Conservation (phyloP, 345 rosid species). For the Eucalyptus sideroxylon region DNA sequence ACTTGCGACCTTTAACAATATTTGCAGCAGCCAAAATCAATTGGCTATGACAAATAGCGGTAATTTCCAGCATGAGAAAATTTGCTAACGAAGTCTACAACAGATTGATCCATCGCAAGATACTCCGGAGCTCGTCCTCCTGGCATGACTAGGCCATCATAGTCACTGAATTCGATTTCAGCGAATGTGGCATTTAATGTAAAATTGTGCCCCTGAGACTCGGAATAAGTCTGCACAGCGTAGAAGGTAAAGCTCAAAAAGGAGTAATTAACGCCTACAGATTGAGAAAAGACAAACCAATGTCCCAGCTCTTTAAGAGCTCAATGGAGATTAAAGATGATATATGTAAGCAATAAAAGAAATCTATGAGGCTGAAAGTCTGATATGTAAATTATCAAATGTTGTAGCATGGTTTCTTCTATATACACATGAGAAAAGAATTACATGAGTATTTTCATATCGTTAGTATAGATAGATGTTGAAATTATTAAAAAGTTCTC, state of each 20-base stretch:
- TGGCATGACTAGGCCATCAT: conserved; percentile 70
- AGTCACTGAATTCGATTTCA: conserved; percentile 40
- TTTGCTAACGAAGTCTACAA: conserved; percentile 34
- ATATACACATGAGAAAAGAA: no score
- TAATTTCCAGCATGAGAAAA: conserved; percentile 51
- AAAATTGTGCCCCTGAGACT: conserved; percentile 66
- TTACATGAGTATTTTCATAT: no score
- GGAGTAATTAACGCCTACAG: not conserved
- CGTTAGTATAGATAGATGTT: no score
- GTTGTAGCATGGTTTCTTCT: no score
- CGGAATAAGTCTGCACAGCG: conserved; percentile 41
- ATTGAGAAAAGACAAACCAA: not conserved
- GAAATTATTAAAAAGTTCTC: no score
- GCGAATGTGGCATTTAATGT: conserved; percentile 61
- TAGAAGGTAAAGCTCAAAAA: not conserved
- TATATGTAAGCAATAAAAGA: no score
- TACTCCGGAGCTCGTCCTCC: conserved; percentile 87
- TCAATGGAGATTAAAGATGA: not conserved
- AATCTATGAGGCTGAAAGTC: no score
- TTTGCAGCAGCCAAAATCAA: conserved; percentile 81
- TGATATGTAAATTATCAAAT: no score
- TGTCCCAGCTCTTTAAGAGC: not conserved
- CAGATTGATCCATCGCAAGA: conserved; percentile 49
- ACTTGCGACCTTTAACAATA: conserved; percentile 35
- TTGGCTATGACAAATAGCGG: conserved; percentile 71